Evolutionary conservation across 169 alveolate genomes (phyloP).

Genomic region (Plasmodium ovale): DNA sequence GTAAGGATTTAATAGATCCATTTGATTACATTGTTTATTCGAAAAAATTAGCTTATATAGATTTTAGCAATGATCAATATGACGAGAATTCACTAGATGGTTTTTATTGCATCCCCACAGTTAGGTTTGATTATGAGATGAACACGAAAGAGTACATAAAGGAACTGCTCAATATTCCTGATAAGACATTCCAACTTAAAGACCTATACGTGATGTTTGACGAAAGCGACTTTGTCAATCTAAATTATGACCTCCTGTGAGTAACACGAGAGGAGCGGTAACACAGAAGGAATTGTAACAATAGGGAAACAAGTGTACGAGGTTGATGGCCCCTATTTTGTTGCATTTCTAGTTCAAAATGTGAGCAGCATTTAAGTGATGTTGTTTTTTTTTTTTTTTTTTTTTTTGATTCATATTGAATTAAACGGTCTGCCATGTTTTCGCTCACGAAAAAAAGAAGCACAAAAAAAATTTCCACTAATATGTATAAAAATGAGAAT

Average conservation of each 20-base stretch:
- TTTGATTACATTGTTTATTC: conserved; percentile 28
- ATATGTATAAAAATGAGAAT: too few relatives aligned
- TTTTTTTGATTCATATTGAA: too few relatives aligned
- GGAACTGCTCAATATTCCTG: conserved; percentile 14
- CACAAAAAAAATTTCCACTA: too few relatives aligned
- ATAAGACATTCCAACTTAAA: conserved; percentile 20
- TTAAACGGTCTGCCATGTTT: too few relatives aligned
- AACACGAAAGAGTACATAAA: conserved; percentile 21
- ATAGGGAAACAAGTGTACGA: too few relatives aligned
- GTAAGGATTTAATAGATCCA: conserved; percentile 15
- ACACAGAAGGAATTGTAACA: too few relatives aligned
- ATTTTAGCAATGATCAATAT: conserved; percentile 40
- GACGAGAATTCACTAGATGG: conserved; percentile 53
- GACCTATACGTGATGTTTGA: conserved; percentile 46
- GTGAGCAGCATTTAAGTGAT: too few relatives aligned
- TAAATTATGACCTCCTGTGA: conserved; percentile 29
- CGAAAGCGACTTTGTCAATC: conserved; percentile 27
- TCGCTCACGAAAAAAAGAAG: too few relatives aligned
- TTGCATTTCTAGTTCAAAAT: too few relatives aligned
- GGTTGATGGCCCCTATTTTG: too few relatives aligned
- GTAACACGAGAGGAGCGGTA: too few relatives aligned
- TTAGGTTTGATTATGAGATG: conserved; percentile 41
- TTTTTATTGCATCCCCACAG: conserved; percentile 37
- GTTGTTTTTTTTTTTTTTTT: too few relatives aligned
- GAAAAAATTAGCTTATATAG: conserved; percentile 51